Evolutionary conservation across 179 eudicot species (phyloP), one percentile per base, ranked within the genome.

Genomic region (Pouteria campechiana): DNA sequence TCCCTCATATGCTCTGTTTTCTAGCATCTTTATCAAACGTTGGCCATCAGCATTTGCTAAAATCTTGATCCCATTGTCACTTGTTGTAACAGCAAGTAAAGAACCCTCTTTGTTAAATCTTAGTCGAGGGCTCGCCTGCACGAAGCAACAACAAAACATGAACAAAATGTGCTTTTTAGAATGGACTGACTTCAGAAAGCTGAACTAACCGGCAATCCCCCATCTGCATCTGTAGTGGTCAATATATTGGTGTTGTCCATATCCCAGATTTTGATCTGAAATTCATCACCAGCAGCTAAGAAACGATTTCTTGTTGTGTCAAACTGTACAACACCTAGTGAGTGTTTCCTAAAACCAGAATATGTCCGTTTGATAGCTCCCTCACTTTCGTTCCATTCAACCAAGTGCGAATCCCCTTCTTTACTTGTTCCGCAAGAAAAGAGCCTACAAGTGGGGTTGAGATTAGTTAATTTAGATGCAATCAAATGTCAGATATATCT

Each of bases 241-340:
- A 81, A 67, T 33, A 78, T 65, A 75, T 75, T 81, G 29, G 48
- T 50, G 48, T 67, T 71, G 45, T 85, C 93, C 84, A 81, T 71
- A 37, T 85, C 93, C 93, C 95, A 85, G 52, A 78, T 70, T 54
- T 85, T 81, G 50, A 85, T 72, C 58, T 51, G 73, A 55, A 73
- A 78, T 53, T 85, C 93, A 67, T 85, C 92, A 14, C 95, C 95
- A 48, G 78, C 93, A 58, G 93, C 95, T 72, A 85, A 69, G 76
- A 70, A 78, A 37, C 74, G 77, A 50, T 85, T 85, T 62, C 74
- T 69, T 22, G 95, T 72, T 6, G 70, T 75, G 64, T 85, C 92
- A 55, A 85, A 85, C 55, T 81, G 84, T 37, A 84, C 92, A 58
- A 81, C 79, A 44, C 74, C 92, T 27, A 64, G 47, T 30, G 93